Base-by-base conservation (phyloP, 2,329 filamentous ascomycete genomes). In the Tympanopsis confertula region DNA sequence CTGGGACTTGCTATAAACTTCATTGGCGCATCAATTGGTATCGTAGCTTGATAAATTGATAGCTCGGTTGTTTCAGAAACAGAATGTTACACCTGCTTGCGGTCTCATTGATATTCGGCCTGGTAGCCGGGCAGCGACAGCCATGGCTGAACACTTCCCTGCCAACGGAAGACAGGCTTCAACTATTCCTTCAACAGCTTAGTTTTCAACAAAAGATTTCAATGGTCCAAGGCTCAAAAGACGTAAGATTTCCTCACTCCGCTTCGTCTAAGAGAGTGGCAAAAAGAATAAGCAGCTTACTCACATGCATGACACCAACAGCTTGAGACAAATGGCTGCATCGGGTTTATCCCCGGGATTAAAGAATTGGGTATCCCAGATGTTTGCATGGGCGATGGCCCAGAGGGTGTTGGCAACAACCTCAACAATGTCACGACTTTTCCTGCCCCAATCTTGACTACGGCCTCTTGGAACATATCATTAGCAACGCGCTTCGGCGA, bases 401-500 rank as follows among this genome's bases (percentile, higher is more conserved):
- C 36, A 30, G 36, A 13, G 2, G 36, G 36, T 13, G 36, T 38
- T 5, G 42, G 41, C 4, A 44, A 44, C 18, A 35, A 35, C 3
- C 20, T 45, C 18, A 35, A 40, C 30, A 44, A 44, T 14, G 42
- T 44, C 12, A 43, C 42, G 3, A 36, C 39, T 5, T 44, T 40
- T 20, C 42, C 40, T 5, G 30, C 42, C 7, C 39, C 39, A 20
- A 35, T 41, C 19, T 29, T 26, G 14, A 29, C 30, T 3, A 32
- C 38, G 10, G 30, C 28, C 24, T 15, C 19, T 13, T 39, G 19
- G 38, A 39, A 24, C 29, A 35, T 32, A 29, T 3, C 36, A 38
- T 13, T 38, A 38, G 13, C n/a, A 20, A n/a, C n/a, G n/a, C n/a
- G n/a, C 14, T 38, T 30, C 13, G 36, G 36, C 5, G 22, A 38